Conservation (phyloP, 192 early-diverging fungal species). For the Jimgerdemannia flammicorona region DNA sequence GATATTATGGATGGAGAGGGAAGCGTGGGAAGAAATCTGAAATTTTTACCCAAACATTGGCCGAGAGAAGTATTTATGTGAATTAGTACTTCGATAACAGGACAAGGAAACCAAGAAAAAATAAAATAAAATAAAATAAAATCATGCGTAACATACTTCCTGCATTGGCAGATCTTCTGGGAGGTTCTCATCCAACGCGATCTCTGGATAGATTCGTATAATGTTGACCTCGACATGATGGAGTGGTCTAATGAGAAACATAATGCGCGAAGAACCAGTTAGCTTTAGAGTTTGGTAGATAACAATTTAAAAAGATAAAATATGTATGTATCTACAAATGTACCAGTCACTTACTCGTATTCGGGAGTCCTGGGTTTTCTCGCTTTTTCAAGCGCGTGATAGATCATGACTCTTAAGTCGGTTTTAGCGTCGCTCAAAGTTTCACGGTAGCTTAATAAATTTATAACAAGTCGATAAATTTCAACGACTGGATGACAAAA, state of each 20-base stretch:
- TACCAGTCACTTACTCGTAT: not conserved
- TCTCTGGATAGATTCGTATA: not conserved
- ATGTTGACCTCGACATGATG: not conserved
- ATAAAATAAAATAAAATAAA: no score
- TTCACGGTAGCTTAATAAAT: not conserved
- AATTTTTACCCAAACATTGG: no score
- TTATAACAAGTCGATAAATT: no score
- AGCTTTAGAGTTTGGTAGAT: no score
- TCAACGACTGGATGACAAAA: no score
- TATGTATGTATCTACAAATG: no score
- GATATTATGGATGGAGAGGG: constrained; percentile 16
- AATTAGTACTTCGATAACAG: no score
- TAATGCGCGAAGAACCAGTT: not conserved
- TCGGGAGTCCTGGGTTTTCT: not conserved
- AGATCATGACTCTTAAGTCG: not conserved
- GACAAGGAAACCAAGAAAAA: no score
- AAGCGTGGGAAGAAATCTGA: constrained; percentile 3
- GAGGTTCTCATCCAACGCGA: not conserved
- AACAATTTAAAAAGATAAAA: no score
- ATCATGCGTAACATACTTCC: not conserved
- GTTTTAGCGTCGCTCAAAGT: not conserved
- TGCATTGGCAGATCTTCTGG: not conserved
- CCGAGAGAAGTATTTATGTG: no score
- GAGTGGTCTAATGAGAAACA: not conserved
- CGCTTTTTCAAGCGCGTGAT: not conserved